Base-by-base conservation (phyloP, 2,329 filamentous ascomycete species). In the Monosporascus sp. region DNA sequence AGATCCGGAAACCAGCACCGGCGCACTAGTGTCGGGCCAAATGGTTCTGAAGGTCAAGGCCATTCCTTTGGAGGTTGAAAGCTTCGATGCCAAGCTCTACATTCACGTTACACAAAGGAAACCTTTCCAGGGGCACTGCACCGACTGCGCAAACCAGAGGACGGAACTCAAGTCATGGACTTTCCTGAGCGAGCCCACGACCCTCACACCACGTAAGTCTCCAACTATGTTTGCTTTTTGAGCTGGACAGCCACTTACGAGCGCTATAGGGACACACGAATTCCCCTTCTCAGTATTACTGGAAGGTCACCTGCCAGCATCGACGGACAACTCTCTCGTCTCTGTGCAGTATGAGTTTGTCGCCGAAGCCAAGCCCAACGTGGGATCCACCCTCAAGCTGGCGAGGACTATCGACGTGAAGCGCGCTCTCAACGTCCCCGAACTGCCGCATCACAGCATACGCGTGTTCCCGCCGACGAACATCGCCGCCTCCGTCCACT, bases 401-500 rank as follows among this genome's bases (percentile, higher is more conserved):
- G 80, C 82, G 56, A 83, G 84, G 63, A 80, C 81, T 9, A 76
- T 97, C 45, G 78, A 85, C 52, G 81, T 97, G 60, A 87, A 87
- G 73, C 89, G 93, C 56, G 88, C 91, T 37, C 82, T 97, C 25
- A 79, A 74, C 7, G 72, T 87, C 50, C 83, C 89, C 3, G 88
- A 90, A 48, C 79, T 82, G 50, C 90, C 95, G 56, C 93, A 95
- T 72, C 87, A 92, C 72, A 95, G 89, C 17, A 85, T 96, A 57
- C 90, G 93, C 65, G 89, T 97, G 65, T 99, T 99, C 73, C 94
- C 93, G 47, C 93, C 94, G 0, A 99, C 94, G 60, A 94, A 96
- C 72, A 86, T 99, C 64, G 92, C 90, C 60, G 89, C 90, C 54
- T 87, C 85, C 65, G 88, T 94, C 57, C 85, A 90, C 63, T 86